Conservation (phyloP, 2,329 filamentous ascomycete genomes). For the Colletotrichum truncatum region DNA sequence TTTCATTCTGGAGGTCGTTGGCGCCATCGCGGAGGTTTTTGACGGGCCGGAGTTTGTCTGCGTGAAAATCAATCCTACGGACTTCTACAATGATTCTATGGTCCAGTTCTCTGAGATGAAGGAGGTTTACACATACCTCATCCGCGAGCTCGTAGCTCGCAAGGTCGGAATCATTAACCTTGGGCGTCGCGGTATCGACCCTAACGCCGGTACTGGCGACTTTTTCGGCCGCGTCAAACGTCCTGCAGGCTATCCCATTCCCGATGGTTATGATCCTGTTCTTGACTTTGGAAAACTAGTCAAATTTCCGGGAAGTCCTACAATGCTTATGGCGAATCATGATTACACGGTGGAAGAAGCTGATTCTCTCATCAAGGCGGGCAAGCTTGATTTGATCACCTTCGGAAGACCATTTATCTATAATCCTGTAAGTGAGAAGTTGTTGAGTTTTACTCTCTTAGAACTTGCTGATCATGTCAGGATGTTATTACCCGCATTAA, state of each 20-base stretch:
- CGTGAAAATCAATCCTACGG: slow-evolving; percentile 58
- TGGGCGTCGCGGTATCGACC: slow-evolving; percentile 1
- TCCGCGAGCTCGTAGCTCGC: slow-evolving; percentile 52
- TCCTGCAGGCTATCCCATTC: background rate
- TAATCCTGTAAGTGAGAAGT: slow-evolving; percentile 11
- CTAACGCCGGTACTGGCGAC: background rate
- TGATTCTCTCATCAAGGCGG: background rate
- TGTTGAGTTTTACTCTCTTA: no score
- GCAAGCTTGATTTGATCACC: slow-evolving; percentile 13
- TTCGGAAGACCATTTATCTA: slow-evolving; percentile 19
- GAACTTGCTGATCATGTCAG: no score
- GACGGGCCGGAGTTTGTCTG: slow-evolving; percentile 43
- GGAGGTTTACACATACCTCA: slow-evolving; percentile 53
- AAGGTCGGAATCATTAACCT: slow-evolving; percentile 61
- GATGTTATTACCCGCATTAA: background rate
- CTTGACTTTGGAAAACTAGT: slow-evolving; percentile 11
- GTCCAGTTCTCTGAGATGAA: background rate
- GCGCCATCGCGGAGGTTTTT: slow-evolving; percentile 34
- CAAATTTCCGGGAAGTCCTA: background rate
- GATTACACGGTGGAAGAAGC: slow-evolving; percentile 25
- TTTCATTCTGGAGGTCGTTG: slow-evolving; percentile 56
- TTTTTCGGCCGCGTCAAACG: background rate
- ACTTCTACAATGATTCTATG: slow-evolving; percentile 58
- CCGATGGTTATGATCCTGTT: slow-evolving; percentile 4
- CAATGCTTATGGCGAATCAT: slow-evolving; percentile 2